phyloP scores from a whole-genome alignment of 2,329 filamentous ascomycete genomes.

The Beauveria asiatica region DNA sequence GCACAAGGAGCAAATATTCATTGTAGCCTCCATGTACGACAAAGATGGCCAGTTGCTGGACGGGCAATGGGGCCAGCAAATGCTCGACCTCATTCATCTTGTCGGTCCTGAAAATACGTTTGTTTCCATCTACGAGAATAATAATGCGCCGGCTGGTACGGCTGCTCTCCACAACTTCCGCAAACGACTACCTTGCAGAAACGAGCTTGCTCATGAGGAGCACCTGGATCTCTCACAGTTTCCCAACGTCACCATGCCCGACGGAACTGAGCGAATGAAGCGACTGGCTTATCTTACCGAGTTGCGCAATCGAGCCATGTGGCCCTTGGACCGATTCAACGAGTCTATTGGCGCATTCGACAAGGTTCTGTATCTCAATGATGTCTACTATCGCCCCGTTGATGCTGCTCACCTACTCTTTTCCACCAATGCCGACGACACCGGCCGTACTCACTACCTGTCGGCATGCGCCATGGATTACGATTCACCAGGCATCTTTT shows the following conservation, averaged over 20 bases:
- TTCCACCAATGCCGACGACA: conserved; percentile 43
- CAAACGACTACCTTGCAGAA: conserved; percentile 33
- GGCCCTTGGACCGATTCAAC: conserved; percentile 47
- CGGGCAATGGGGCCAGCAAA: conserved; percentile 54
- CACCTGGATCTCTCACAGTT: conserved; percentile 49
- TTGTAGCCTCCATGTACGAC: conserved; percentile 64
- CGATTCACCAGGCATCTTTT: conserved; percentile 57
- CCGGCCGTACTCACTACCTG: conserved; percentile 50
- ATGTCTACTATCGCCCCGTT: conserved; percentile 45
- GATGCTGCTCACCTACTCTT: conserved; percentile 54
- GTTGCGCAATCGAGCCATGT: conserved; percentile 61
- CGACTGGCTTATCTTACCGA: conserved; percentile 67
- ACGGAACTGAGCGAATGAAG: conserved; percentile 55
- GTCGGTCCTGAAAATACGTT: conserved; percentile 61
- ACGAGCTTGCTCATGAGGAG: conserved; percentile 50
- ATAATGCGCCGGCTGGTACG: conserved; percentile 49
- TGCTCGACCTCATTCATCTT: conserved; percentile 54
- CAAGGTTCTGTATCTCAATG: conserved; percentile 58
- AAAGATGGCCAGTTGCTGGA: conserved; percentile 48
- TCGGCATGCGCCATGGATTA: conserved; percentile 61
- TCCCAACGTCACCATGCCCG: conserved; percentile 52
- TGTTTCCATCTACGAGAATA: conserved; percentile 66
- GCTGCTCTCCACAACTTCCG: conserved; percentile 46
- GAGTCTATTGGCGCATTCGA: conserved; percentile 37
- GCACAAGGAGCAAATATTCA: conserved; percentile 58